phyloP scores from a whole-genome alignment of 2,329 filamentous ascomycete species.

The Aspergillus hiratsukae region DNA sequence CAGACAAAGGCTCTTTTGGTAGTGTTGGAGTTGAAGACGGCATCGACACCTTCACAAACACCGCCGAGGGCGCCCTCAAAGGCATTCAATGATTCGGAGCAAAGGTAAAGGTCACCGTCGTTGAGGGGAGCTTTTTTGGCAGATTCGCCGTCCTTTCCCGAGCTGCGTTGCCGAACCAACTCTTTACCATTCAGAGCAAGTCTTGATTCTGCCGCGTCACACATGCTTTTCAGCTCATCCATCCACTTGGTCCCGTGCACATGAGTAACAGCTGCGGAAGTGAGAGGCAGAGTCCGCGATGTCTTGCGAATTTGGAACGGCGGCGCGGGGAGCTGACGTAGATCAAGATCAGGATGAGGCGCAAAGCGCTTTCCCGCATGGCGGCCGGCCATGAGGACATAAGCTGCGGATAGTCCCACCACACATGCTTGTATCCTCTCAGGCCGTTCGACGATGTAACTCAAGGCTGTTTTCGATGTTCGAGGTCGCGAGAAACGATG shows the following conservation, averaged over 20 bases:
- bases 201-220: constrained; percentile 71
- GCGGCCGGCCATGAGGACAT: constrained; percentile 80
- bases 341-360: constrained; percentile 59
- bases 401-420: constrained; percentile 77
- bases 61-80: constrained; percentile 89
- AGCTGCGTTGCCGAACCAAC: constrained; percentile 57
- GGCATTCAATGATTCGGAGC: constrained; percentile 76
- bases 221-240: constrained; percentile 83
- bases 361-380: constrained; percentile 67
- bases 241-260: constrained; percentile 93
- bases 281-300: constrained; percentile 63
- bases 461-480: constrained; percentile 65
- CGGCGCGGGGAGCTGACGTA: constrained; percentile 52
- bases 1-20: constrained; percentile 82
- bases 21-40: constrained; percentile 63
- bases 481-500: constrained; percentile 84
- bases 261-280: constrained; percentile 74
- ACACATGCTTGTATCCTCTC: constrained; percentile 83
- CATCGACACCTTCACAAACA: constrained; percentile 87
- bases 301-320: constrained; percentile 87
- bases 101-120: constrained; percentile 87
- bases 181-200: constrained; percentile 75
- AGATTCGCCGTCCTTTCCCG: constrained; percentile 38
- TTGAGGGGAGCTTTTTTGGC: constrained; percentile 58
- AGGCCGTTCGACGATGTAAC: constrained; percentile 85